These are phyloP conservation scores for Draba incana DNA, from an alignment of 345 rosid species.

Conservation along the genomic window DNA sequence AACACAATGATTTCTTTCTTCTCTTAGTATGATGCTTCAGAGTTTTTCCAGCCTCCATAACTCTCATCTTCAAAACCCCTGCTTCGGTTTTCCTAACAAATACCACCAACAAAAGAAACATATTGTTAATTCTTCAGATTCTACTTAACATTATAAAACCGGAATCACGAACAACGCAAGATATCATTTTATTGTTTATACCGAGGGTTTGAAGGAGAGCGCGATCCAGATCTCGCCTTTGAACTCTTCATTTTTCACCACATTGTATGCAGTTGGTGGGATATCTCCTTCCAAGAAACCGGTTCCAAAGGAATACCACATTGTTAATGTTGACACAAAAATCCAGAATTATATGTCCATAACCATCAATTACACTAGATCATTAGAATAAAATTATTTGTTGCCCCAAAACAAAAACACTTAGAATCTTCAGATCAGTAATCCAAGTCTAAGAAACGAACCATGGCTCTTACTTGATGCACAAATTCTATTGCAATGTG, in stretches of 20 bases:
- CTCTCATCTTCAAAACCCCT: conserved; percentile 48
- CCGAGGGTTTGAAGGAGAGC: conserved; percentile 73
- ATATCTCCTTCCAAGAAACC: conserved; percentile 57
- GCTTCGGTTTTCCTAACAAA: conserved; percentile 41
- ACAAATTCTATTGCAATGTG: conserved; percentile 2
- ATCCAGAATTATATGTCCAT: conserved; percentile 15
- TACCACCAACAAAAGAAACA: neutral
- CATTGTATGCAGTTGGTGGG: conserved; percentile 65
- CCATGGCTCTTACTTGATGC: too few species aligned
- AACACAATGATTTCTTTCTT: conserved; percentile 5
- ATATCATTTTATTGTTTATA: conserved; percentile 20
- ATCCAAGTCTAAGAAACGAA: too few species aligned
- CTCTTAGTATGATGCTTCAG: conserved; percentile 43
- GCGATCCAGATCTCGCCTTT: conserved; percentile 70
- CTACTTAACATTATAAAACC: neutral
- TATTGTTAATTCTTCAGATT: conserved; percentile 3
- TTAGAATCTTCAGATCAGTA: too few species aligned
- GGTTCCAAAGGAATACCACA: conserved; percentile 67
- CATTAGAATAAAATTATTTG: too few species aligned
- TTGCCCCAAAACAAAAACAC: too few species aligned
- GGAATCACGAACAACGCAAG: conserved; percentile 12
- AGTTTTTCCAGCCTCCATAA: conserved; percentile 73
- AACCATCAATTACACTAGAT: conserved; percentile 16
- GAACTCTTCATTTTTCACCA: conserved; percentile 67
- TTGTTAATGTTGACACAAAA: neutral